Percentiles rank a stretch among this genome's conserved stretches.
These are phyloP conservation scores for Solioccasus polychromus DNA, from an alignment of 768 basidiomycete genomes.

Conservation along the genomic window DNA sequence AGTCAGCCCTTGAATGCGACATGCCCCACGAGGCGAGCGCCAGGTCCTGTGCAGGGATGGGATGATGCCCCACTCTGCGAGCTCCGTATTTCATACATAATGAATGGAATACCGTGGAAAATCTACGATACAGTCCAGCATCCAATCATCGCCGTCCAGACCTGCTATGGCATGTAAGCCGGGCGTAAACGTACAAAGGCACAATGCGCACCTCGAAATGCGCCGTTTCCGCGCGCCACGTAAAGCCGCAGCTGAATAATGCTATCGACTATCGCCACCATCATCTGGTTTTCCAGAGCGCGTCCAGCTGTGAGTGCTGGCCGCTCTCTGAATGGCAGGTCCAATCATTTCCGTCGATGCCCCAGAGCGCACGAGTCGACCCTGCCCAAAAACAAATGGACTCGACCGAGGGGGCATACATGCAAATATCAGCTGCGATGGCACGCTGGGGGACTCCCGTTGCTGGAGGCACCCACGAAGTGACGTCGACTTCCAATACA, in stretches of 20 bases:
- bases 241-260: conserved; percentile 21
- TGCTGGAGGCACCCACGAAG: conserved; percentile 34
- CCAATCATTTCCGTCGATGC: conserved; percentile 37
- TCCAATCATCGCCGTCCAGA: conserved; percentile 22
- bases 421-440: conserved; percentile 38
- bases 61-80: conserved; percentile 22
- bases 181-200: conserved; percentile 24
- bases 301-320: conserved; percentile 27
- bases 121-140: conserved; percentile 22
- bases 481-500: conserved; percentile 37
- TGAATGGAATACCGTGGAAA: conserved; percentile 21
- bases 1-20: conserved; percentile 17
- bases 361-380: conserved; percentile 27
- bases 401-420: conserved; percentile 36
- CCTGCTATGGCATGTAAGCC: conserved; percentile 19
- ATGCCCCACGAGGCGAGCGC: conserved; percentile 30
- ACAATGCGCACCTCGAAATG: conserved; percentile 20
- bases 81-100: conserved; percentile 31
- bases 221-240: conserved; percentile 20
- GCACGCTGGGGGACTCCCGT: conserved; percentile 32
- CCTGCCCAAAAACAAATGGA: conserved; percentile 36
- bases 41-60: conserved; percentile 22
- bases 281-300: conserved; percentile 30
- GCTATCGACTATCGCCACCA: conserved; percentile 8
- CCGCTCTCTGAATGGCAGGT: conserved; percentile 24